phyloP scores from a whole-genome alignment of 2,329 filamentous ascomycete genomes.

The Aspergillus ustus region DNA sequence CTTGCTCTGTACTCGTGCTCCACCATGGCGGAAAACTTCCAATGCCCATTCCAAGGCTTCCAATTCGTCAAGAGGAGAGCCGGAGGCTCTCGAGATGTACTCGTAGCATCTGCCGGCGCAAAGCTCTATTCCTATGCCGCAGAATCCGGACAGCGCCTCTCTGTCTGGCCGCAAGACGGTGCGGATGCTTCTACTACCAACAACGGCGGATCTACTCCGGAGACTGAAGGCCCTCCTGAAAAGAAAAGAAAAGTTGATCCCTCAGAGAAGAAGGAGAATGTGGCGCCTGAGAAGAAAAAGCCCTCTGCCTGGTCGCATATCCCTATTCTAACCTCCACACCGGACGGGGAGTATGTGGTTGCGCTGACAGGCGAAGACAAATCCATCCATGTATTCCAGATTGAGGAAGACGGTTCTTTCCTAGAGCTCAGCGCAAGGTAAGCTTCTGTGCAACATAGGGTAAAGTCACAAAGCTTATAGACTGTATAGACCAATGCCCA shows the following conservation, averaged over 20 bases:
- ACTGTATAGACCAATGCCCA: constrained; percentile 74
- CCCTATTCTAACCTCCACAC: constrained; percentile 68
- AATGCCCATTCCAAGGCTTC: constrained; percentile 68
- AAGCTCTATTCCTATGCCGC: constrained; percentile 71
- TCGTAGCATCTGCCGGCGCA: constrained; percentile 76
- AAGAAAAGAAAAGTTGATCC: constrained; percentile 51
- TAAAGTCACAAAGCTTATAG: constrained; percentile 12
- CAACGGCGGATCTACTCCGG: constrained; percentile 30
- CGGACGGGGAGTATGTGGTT: constrained; percentile 70
- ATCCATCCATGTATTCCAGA: constrained; percentile 78
- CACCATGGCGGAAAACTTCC: constrained; percentile 39
- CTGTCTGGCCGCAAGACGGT: constrained; percentile 59
- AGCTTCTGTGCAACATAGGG: constrained; percentile 15
- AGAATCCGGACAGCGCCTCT: constrained; percentile 61
- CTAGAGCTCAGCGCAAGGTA: constrained; percentile 74
- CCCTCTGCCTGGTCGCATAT: constrained; percentile 61
- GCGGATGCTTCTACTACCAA: constrained; percentile 26
- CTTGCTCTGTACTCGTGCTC: not conserved
- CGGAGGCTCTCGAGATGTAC: constrained; percentile 45
- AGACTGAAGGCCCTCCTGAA: constrained; percentile 44
- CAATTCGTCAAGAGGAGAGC: constrained; percentile 40
- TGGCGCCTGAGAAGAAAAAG: constrained; percentile 31
- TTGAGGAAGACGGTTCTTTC: constrained; percentile 65
- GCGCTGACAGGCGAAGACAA: constrained; percentile 92
- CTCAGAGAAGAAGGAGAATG: constrained; percentile 24